These are phyloP conservation scores for Sphaerostilbella broomeana DNA, from an alignment of 2,329 filamentous ascomycete genomes.

Conservation along the genomic window DNA sequence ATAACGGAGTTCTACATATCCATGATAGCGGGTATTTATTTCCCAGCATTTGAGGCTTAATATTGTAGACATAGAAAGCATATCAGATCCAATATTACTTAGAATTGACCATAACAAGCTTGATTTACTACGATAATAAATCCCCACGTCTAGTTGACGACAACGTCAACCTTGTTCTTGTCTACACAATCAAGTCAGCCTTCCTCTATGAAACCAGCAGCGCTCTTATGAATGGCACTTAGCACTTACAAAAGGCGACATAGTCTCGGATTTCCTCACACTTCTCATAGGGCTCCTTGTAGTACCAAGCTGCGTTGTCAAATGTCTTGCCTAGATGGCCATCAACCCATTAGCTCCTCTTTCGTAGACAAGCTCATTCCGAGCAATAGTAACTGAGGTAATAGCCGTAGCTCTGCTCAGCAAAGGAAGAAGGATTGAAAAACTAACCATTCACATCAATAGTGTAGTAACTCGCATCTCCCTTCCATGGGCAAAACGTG, in stretches of 20 bases:
- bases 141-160: constrained; percentile 8
- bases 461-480: constrained; percentile 50
- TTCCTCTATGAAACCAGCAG: neutral
- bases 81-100: too few species aligned
- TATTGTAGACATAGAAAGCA: too few species aligned
- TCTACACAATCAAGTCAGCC: constrained; percentile 20
- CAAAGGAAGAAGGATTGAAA: neutral
- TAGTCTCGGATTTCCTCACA: constrained; percentile 46
- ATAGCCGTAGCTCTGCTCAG: too few species aligned
- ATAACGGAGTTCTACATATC: too few species aligned
- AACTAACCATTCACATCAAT: constrained; percentile 40
- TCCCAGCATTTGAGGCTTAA: too few species aligned
- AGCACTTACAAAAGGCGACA: constrained; percentile 53
- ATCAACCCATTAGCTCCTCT: neutral
- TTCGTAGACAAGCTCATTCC: neutral
- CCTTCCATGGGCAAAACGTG: constrained; percentile 52
- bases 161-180: constrained; percentile 28
- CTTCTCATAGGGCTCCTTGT: constrained; percentile 42
- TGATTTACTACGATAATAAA: too few species aligned
- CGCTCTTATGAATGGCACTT: too few species aligned
- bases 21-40: too few species aligned
- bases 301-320: constrained; percentile 53
- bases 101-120: too few species aligned
- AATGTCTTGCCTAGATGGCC: constrained; percentile 34
- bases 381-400: too few species aligned